Conservation (phyloP, 2,329 filamentous ascomycete genomes). For the Ciborinia camelliae region DNA sequence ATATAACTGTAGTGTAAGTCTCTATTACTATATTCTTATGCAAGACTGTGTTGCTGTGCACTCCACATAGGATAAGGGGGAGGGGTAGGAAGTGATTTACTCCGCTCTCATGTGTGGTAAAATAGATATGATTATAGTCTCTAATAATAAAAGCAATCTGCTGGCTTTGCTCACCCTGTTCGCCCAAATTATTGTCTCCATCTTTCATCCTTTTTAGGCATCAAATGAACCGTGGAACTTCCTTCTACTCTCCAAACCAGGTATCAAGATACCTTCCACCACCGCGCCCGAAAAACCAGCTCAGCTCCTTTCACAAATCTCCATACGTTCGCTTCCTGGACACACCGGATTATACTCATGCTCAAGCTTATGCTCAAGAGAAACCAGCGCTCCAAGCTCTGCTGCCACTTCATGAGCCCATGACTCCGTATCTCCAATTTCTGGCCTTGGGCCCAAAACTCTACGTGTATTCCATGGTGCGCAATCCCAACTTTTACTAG, state of each 20-base stretch:
- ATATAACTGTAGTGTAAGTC: too few species aligned
- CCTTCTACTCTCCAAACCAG: background rate
- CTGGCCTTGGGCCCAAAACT: background rate
- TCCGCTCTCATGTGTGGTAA: background rate
- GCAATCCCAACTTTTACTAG: too few species aligned
- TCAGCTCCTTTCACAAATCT: background rate
- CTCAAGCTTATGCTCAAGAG: background rate
- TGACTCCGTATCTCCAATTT: background rate
- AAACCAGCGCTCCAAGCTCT: background rate
- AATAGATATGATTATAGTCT: background rate
- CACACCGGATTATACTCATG: background rate
- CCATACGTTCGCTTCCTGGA: background rate
- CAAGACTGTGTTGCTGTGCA: background rate
- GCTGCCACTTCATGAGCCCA: background rate
- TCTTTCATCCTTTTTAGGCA: too few species aligned
- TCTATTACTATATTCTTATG: background rate
- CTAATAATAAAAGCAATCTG: background rate
- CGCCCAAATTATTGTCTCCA: background rate
- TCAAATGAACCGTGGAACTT: too few species aligned
- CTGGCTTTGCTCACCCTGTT: background rate
- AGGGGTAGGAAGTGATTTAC: too few species aligned
- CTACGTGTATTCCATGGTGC: too few species aligned
- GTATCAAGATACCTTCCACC: background rate
- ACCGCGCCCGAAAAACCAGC: background rate
- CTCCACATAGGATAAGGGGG: too few species aligned